These are phyloP conservation scores for Leishmania amazonensis DNA, from an alignment of 208 protist genomes.

Conservation along the genomic window DNA sequence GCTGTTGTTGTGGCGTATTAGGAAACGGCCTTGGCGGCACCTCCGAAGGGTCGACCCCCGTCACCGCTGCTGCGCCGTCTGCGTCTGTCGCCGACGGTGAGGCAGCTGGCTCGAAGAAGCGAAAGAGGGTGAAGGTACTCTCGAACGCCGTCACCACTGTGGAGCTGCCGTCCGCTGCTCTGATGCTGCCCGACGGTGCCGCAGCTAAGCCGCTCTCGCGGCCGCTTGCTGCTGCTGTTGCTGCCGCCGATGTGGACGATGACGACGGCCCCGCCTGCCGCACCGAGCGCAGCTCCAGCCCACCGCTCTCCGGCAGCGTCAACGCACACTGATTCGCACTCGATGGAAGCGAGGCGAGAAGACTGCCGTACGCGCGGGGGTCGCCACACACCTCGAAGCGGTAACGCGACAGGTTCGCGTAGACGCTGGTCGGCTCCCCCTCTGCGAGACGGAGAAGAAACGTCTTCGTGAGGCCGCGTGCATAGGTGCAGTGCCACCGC, in stretches of 20 bases:
- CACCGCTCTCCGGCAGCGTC: constrained; percentile 28
- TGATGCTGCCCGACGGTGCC: constrained; percentile 3
- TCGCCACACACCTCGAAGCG: constrained; percentile 53
- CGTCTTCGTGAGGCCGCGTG: constrained; percentile 39
- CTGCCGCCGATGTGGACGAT: not conserved
- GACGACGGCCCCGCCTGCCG: constrained; percentile 3
- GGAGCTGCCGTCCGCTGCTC: constrained; percentile 9
- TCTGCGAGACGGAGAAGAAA: constrained; percentile 49
- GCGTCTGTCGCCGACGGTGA: not conserved
- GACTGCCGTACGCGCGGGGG: constrained; percentile 34
- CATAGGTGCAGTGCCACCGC: constrained; percentile 39
- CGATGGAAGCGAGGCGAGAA: constrained; percentile 46
- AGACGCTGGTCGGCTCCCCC: constrained; percentile 32
- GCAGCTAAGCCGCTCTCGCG: not conserved
- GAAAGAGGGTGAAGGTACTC: constrained; percentile 26
- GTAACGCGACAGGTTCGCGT: constrained; percentile 23
- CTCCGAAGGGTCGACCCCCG: not conserved
- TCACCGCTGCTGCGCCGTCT: not conserved
- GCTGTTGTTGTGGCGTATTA: not conserved
- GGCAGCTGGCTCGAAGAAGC: constrained; percentile 16
- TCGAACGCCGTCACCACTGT: constrained; percentile 35
- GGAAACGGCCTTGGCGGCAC: constrained; percentile 8
- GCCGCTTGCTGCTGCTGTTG: constrained; percentile 7
- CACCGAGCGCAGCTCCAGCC: constrained; percentile 49
- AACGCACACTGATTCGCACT: constrained; percentile 37